These are phyloP conservation scores for Aspergillus vadensis DNA, from an alignment of 2,329 filamentous ascomycete species.

Conservation along the genomic window DNA sequence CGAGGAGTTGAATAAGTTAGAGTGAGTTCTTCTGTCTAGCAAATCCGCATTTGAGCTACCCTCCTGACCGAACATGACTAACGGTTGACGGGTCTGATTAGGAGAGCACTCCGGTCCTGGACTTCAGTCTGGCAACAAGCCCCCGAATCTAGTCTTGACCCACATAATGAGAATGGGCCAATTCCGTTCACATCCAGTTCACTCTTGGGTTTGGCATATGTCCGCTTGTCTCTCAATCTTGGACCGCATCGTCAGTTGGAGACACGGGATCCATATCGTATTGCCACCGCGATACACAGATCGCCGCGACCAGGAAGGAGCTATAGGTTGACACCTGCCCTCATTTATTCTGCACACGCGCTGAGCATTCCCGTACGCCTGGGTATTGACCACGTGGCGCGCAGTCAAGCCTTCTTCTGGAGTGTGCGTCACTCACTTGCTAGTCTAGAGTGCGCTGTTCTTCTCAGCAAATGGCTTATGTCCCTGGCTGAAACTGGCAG, in stretches of 20 bases:
- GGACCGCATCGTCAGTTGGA: conserved; percentile 65
- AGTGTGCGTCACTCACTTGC: conserved; percentile 40
- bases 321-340: conserved; percentile 62
- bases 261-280: conserved; percentile 63
- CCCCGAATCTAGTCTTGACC: conserved; percentile 38
- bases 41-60: not conserved
- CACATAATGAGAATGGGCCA: conserved; percentile 36
- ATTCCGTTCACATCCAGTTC: conserved; percentile 39
- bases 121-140: conserved; percentile 40
- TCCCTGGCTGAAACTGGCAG: conserved; percentile 30
- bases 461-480: conserved; percentile 51
- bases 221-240: conserved; percentile 49
- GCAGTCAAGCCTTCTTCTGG: conserved; percentile 42
- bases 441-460: conserved; percentile 41
- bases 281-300: conserved; percentile 62
- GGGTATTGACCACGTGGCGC: conserved; percentile 40
- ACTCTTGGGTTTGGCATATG: conserved; percentile 35
- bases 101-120: conserved; percentile 39
- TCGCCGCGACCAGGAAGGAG: conserved; percentile 62
- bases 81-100: conserved; percentile 11
- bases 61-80: not conserved
- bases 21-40: conserved; percentile 28
- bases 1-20: conserved; percentile 38
- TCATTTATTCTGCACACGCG: conserved; percentile 69
- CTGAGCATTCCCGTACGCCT: conserved; percentile 57